Evolutionary conservation across 768 basidiomycete species (phyloP).

Genomic region (Tylopilus intermedius): DNA sequence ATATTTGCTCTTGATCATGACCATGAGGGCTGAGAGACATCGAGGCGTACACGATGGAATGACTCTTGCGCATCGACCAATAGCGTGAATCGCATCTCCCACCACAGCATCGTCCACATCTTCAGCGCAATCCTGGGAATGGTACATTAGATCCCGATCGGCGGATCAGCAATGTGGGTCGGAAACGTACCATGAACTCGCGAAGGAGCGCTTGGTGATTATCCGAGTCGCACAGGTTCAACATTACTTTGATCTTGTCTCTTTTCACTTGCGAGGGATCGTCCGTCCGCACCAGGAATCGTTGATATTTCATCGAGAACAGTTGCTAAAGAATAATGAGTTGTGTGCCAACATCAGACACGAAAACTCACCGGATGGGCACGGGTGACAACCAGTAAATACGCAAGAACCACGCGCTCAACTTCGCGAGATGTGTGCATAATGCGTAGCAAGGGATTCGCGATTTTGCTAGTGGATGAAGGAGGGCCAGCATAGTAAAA

Average conservation of each 20-base stretch:
- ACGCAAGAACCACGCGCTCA: conserved; percentile 68
- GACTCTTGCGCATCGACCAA: conserved; percentile 68
- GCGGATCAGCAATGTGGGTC: background rate
- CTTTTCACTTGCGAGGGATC: conserved; percentile 66
- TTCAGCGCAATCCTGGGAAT: conserved; percentile 70
- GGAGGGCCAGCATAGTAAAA: conserved; percentile 71
- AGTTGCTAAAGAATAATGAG: conserved; percentile 32
- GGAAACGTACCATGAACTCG: conserved; percentile 72
- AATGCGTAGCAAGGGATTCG: conserved; percentile 71
- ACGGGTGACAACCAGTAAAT: conserved; percentile 61
- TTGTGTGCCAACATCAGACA: background rate
- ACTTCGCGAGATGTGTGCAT: conserved; percentile 66
- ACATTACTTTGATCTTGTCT: conserved; percentile 70
- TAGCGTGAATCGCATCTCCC: conserved; percentile 65
- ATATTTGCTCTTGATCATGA: conserved; percentile 71
- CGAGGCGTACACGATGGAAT: conserved; percentile 66
- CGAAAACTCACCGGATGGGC: conserved; percentile 55
- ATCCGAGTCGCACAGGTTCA: conserved; percentile 58
- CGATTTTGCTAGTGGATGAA: conserved; percentile 50
- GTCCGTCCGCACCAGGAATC: conserved; percentile 65
- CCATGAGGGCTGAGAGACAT: conserved; percentile 71
- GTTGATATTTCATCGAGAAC: conserved; percentile 56
- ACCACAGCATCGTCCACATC: conserved; percentile 71
- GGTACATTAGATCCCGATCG: background rate
- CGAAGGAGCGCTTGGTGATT: conserved; percentile 69